phyloP scores from a whole-genome alignment of 768 basidiomycete species.

The Rhizopogon vulgaris region DNA sequence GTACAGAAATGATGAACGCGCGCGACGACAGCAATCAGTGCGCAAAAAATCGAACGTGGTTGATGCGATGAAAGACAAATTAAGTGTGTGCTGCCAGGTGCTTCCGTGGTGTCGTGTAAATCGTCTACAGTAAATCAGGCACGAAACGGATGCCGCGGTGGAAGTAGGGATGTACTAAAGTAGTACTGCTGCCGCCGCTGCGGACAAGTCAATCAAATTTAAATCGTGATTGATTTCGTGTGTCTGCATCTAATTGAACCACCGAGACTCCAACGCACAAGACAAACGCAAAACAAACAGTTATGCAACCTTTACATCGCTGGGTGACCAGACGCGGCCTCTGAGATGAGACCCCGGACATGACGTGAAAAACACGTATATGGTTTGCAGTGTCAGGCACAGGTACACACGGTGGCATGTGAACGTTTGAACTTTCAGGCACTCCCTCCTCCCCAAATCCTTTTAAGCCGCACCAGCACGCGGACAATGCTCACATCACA shows the following conservation, averaged over 20 bases:
- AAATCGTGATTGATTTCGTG: too few species aligned
- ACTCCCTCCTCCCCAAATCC: neutral
- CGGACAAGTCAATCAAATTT: too few species aligned
- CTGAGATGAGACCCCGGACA: neutral
- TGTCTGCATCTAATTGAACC: too few species aligned
- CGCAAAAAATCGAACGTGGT: too few species aligned
- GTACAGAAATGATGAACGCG: neutral
- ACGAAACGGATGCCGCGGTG: too few species aligned
- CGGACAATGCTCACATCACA: neutral
- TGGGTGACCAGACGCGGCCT: neutral
- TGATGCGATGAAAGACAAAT: neutral
- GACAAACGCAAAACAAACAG: too few species aligned
- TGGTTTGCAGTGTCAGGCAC: slow-evolving; percentile 4
- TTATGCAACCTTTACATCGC: too few species aligned
- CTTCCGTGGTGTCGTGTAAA: neutral
- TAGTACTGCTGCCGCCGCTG: too few species aligned
- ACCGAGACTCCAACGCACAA: too few species aligned
- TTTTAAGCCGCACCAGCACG: neutral
- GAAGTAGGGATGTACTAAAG: too few species aligned
- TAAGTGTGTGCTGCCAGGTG: neutral
- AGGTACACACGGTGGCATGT: slow-evolving; percentile 1
- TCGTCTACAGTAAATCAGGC: too few species aligned
- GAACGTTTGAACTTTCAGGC: neutral
- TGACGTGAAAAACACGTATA: neutral
- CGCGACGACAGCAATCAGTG: neutral